Evolutionary conservation across 768 basidiomycete species (phyloP), one percentile per base, ranked within the genome.

Genomic region (Hirschioporus abietinus): DNA sequence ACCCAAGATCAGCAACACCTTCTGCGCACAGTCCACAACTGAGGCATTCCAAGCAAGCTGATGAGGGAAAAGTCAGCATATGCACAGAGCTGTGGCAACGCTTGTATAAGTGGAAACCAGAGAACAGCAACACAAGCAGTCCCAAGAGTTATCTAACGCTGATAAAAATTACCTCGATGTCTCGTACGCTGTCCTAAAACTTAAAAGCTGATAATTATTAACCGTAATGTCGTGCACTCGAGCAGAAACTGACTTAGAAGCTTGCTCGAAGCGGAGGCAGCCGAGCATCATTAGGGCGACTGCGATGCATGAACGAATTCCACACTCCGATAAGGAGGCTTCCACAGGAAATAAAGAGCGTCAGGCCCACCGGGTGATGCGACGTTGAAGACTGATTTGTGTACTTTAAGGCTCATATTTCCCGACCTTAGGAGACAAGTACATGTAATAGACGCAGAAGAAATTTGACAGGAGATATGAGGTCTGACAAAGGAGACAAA

Each of bases 1-100:
- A 52, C 4, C 42, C 42, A 3, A 52, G 20, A 52, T 52, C 42
- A 52, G 42, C 42, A 52, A 76, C 64, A 17, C 83, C 86, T 66
- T 85, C 87, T 2, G 83, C 86, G 71, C 88, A 89, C 30, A 89
- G 74, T 3, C 88, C 88, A 67, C 88, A 90, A n/a, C 84, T 84
- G 63, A 90, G 83, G 70, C 88, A 90, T 69, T 90, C 88, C 66
- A 90, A 74, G 67, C 88, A 90, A 8, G 83, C 88, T 88, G 66
- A 0, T 63, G 23, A 61, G 20, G 3, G 15, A 12, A 15, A 5
- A 1, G 23, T 61, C 18, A 61, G 60, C 12, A n/a, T n/a, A 30
- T 30, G 30, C 8, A 30, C 30, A 30, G 30, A 30, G 8, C 30
- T 8, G 8, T 2, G 8, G 30, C 30, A 30, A 8, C 30, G 2